Percentiles rank a stretch among this genome's conserved stretches.
These are phyloP conservation scores for Dictyostelium firmibasis DNA, from an alignment of 78 protist genomes.

Conservation along the genomic window DNA sequence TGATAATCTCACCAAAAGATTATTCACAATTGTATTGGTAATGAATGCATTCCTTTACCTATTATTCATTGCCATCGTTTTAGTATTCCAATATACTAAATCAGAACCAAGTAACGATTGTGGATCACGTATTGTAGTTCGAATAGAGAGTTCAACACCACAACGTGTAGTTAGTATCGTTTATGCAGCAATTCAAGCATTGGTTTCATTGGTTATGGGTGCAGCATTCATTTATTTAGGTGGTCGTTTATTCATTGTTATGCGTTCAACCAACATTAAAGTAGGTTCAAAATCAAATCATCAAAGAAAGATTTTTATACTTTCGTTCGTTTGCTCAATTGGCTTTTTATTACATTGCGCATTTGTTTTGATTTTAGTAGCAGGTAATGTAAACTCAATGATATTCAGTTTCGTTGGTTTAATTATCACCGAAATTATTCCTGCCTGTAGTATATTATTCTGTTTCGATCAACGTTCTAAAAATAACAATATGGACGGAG, in stretches of 20 bases:
- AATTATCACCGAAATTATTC: conserved; percentile 12
- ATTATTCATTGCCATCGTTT: conserved; percentile 6
- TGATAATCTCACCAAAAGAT: not conserved
- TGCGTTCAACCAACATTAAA: not conserved
- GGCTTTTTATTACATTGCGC: conserved; percentile 5
- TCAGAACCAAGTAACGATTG: not conserved
- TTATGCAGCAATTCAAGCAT: conserved; percentile 22
- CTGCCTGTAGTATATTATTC: not conserved
- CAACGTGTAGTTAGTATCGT: not conserved
- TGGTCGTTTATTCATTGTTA: not conserved
- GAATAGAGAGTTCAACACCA: not conserved
- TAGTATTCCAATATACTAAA: conserved; percentile 10
- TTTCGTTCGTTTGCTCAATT: not conserved
- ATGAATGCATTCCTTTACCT: conserved; percentile 18
- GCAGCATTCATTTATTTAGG: not conserved
- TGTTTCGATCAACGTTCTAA: not conserved
- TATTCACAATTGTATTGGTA: not conserved
- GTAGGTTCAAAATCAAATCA: not conserved
- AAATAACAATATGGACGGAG: not conserved
- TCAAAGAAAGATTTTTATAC: not conserved
- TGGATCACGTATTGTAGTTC: not conserved
- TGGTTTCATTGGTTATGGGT: conserved; percentile 7
- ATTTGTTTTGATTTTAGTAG: not conserved
- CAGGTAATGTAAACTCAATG: not conserved
- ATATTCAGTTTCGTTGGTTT: not conserved